A percentile compares a stretch with the other conserved stretches of the same genome.
Conservation (phyloP, 2,329 filamentous ascomycete species). For the Penicillium sp. region DNA sequence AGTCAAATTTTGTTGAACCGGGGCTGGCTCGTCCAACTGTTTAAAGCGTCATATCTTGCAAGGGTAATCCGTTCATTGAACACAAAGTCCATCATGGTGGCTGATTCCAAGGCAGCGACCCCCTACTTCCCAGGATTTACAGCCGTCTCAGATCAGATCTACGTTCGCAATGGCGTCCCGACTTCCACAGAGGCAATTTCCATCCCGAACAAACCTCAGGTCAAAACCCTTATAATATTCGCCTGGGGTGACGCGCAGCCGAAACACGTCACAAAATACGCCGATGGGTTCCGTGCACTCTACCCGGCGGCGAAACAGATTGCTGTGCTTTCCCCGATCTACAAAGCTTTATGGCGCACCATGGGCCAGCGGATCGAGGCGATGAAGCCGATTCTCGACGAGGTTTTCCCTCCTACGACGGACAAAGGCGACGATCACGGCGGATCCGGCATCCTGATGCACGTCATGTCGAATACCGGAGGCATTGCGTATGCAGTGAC, state of each 20-base stretch:
- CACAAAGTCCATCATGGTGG: background rate
- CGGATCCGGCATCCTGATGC: background rate
- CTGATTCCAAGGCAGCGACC: background rate
- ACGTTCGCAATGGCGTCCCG: constrained; percentile 1
- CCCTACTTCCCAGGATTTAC: constrained; percentile 9
- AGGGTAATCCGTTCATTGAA: too few relatives aligned
- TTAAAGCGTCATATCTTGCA: background rate
- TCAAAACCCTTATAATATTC: constrained; percentile 1
- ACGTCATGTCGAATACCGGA: constrained; percentile 15
- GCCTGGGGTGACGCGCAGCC: constrained; percentile 13
- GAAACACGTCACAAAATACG: constrained; percentile 11
- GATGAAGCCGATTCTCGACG: constrained; percentile 8
- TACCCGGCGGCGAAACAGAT: background rate
- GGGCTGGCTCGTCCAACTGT: too few relatives aligned
- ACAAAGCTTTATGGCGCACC: background rate
- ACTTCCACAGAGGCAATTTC: background rate
- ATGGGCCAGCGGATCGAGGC: constrained; percentile 5
- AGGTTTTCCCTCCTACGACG: background rate
- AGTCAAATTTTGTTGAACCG: background rate
- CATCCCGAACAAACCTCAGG: background rate
- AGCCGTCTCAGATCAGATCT: constrained; percentile 1
- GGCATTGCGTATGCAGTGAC: constrained; percentile 8
- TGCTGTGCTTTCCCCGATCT: constrained; percentile 3
- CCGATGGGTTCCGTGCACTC: constrained; percentile 5
- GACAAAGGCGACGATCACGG: background rate